Evolutionary conservation across 306 rosid genomes (phyloP), one percentile per base, ranked within the genome.

Genomic region (Vigna angularis): DNA sequence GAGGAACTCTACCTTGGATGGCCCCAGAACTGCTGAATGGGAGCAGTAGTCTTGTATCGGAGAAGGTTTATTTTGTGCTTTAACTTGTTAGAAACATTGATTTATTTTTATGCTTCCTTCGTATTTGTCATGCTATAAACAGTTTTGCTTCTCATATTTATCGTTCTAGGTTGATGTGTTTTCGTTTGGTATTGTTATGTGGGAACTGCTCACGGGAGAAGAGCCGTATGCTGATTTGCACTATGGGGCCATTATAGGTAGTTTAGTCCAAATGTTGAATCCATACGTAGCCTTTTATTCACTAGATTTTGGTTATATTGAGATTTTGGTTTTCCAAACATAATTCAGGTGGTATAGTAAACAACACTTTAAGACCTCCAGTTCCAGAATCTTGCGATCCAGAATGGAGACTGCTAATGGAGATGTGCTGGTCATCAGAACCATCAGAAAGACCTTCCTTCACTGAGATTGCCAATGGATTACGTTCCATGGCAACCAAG

Each of bases 1-100:
- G 98, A 66, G 97, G 97, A 85, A 92, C 97, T 62, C 91, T 94
- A 68, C 98, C 97, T 26, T 90, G 98, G 98, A 94, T 94, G 97
- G 98, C 98, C 50, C 97, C 98, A 22, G 98, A 94, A 84, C 95
- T 94, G 47, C 82, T 94, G 90, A 94, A 90, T 58, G 98, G 98
- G 65, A 92, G 97, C 59, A 92, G 94, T 83, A 92, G 90, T 87
- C 94, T 90, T 75, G 98, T 94, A 38, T 94, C 97, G 26, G 97
- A 92, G 85, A 94, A 94, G 97, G 97, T 94, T 30, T 71, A 20
- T 94, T 94, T 70, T 63, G 42, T 59, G 51, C 76, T 75, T 51
- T 7, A 47, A 69, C 36, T 28, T 47, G 38, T 24, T 49, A 36
- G 30, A 36, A 81, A 49, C 24, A 14, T 18, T 76, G 10, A 70